Base-by-base conservation (phyloP, 192 early-diverging fungal species). In the Rhizoclosmatium globosum region DNA sequence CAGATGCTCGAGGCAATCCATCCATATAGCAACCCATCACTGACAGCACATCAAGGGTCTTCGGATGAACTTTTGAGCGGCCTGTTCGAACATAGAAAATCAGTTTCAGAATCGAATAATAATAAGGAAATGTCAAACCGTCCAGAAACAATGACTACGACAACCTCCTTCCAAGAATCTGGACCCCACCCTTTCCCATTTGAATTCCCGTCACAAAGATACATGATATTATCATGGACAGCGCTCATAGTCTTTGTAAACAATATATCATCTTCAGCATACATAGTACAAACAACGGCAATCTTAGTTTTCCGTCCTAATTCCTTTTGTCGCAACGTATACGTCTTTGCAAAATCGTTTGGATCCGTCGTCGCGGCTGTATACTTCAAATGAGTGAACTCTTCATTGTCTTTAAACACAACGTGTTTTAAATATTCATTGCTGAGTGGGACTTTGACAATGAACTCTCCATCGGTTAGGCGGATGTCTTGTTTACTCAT, bases 371-470 rank as follows among this genome's bases (percentile, higher is more conserved):
- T 93, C 41, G 85, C 89, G 41, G 93, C 91, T 19, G 92, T 93
- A 77, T 94, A 94, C 79, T 89, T 82, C 88, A 93, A 87, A 73
- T 92, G 87, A 65, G 90, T 92, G 74, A 92, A 94, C 78, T 94
- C 93, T 46, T 87, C 88, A 7, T 82, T 85, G 21, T 89, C 72
- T 31, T 77, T 85, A 31, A 87, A 82, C 6, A 41, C 19, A 13
- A 90, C 85, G 43, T 87, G 65, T n/a, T 84, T 68, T 21, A 89
- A 71, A 45, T 84, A 64, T 7, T 82, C 68, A 42, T 84, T 85
- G 23, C 84, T 78, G 42, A 89, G 72, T 2, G 84, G 81, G 9
- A 81, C 64, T 42, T 85, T 82, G 42, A 89, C 76, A 19, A 85
- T 79, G 76, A 85, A 82, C 38, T 81, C 73, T 21, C 81, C 81